A percentile compares a stretch with the other conserved stretches of the same genome.
Evolutionary conservation across 2,329 filamentous ascomycete genomes (phyloP).

Genomic region (Beauveria sp.): DNA sequence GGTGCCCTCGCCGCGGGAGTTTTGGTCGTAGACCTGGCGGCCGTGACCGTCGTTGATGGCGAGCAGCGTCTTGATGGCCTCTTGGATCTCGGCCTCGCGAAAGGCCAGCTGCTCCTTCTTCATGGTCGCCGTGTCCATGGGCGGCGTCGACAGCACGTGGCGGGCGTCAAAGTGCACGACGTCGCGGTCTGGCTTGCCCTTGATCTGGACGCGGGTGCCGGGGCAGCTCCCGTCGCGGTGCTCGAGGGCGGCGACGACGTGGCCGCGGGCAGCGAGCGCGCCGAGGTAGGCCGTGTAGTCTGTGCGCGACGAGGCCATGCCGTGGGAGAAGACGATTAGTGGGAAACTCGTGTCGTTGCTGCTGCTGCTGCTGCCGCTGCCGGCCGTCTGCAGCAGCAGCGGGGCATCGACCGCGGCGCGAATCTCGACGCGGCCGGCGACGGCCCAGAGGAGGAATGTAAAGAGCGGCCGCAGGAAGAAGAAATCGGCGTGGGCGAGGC

Average conservation of each 20-base stretch:
- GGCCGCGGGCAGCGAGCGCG: constrained; percentile 41
- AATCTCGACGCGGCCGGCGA: constrained; percentile 38
- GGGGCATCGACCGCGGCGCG: constrained; percentile 40
- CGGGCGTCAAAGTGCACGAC: constrained; percentile 28
- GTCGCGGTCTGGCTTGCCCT: constrained; percentile 21
- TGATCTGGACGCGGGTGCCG: constrained; percentile 30
- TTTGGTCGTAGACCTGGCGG: constrained; percentile 27
- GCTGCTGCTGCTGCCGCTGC: background rate
- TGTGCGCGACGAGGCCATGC: constrained; percentile 40
- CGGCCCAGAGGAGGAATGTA: constrained; percentile 31
- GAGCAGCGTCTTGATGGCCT: constrained; percentile 33
- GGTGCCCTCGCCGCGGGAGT: constrained; percentile 39
- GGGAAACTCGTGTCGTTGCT: constrained; percentile 24
- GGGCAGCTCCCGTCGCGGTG: constrained; percentile 46
- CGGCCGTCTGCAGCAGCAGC: constrained; percentile 20
- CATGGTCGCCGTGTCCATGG: constrained; percentile 29
- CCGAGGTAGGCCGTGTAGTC: constrained; percentile 46
- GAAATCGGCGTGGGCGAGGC: constrained; percentile 35
- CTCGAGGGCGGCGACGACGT: constrained; percentile 42
- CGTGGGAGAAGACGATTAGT: constrained; percentile 44
- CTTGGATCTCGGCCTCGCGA: constrained; percentile 42
- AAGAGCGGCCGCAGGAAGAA: constrained; percentile 35
- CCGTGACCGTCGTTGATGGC: constrained; percentile 33
- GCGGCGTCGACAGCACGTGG: constrained; percentile 24
- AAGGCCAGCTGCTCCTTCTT: constrained; percentile 41